Percentiles rank a stretch among this genome's conserved stretches.
Evolutionary conservation across 1,284 basidiomycete species (phyloP).

Genomic region (Chiua sp.): DNA sequence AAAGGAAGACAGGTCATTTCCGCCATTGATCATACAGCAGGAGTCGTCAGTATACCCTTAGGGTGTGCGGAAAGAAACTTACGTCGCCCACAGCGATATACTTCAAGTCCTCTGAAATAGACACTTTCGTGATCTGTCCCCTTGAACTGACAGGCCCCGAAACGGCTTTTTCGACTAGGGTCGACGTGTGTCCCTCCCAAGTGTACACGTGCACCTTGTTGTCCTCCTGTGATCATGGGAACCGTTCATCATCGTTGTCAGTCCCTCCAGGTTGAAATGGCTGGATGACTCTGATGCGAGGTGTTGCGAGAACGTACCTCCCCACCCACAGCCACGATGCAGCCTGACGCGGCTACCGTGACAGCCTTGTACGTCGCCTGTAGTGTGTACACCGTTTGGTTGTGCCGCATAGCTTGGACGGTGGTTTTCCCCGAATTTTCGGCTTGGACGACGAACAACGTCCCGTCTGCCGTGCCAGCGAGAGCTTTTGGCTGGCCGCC

Average conservation of each 20-base stretch:
- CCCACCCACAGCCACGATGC: slow-evolving; percentile 73
- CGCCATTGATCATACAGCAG: too few relatives aligned
- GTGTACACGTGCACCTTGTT: slow-evolving; percentile 75
- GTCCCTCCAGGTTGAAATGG: background rate
- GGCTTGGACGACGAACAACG: slow-evolving; percentile 64
- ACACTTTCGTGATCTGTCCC: slow-evolving; percentile 75
- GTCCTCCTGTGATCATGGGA: slow-evolving; percentile 52
- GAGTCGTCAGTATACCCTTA: background rate
- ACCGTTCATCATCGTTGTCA: background rate
- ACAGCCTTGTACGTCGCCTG: slow-evolving; percentile 60
- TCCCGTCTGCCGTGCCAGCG: slow-evolving; percentile 63
- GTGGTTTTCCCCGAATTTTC: slow-evolving; percentile 56
- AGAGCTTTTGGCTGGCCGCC: slow-evolving; percentile 79
- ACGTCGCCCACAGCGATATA: slow-evolving; percentile 86
- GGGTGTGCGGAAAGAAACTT: slow-evolving; percentile 29
- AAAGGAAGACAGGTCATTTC: too few relatives aligned
- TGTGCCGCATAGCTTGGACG: slow-evolving; percentile 72
- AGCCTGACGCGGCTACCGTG: slow-evolving; percentile 58
- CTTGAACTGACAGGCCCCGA: slow-evolving; percentile 68
- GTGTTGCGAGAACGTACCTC: slow-evolving; percentile 57
- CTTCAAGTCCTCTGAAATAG: slow-evolving; percentile 81
- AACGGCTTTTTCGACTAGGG: slow-evolving; percentile 49
- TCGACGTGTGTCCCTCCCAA: slow-evolving; percentile 69
- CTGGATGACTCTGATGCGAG: background rate
- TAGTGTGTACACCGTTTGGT: slow-evolving; percentile 67